Conservation (phyloP, 2,329 filamentous ascomycete species). For the Penicillium palitans region DNA sequence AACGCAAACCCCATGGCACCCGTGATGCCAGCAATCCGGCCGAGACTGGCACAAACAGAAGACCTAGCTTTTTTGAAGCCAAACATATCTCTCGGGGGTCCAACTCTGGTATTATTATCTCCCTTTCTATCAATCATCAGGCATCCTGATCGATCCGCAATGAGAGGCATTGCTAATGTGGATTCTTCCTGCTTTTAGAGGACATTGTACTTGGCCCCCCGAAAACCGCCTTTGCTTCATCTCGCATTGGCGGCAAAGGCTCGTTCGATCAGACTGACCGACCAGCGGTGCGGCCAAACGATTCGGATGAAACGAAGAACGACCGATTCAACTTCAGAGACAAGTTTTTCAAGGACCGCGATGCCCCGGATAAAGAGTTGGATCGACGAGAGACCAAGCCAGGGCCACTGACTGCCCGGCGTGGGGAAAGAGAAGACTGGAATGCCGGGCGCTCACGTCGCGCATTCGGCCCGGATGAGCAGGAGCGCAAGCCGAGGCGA, state of each 20-base stretch:
- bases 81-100: slow-evolving; percentile 51
- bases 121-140: slow-evolving; percentile 7
- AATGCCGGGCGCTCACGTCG: slow-evolving; percentile 41
- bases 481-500: slow-evolving; percentile 42
- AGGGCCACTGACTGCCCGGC: slow-evolving; percentile 35
- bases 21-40: slow-evolving; percentile 39
- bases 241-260: slow-evolving; percentile 53
- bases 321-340: slow-evolving; percentile 64
- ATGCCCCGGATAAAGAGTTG: slow-evolving; percentile 36
- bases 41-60: slow-evolving; percentile 36
- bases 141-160: neutral
- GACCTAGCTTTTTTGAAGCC: slow-evolving; percentile 45
- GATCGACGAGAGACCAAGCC: slow-evolving; percentile 42
- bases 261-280: slow-evolving; percentile 49
- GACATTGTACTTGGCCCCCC: slow-evolving; percentile 85
- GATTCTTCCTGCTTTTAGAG: slow-evolving; percentile 52
- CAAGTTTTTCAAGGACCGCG: slow-evolving; percentile 43
- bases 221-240: slow-evolving; percentile 78
- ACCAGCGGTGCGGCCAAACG: slow-evolving; percentile 49
- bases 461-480: slow-evolving; percentile 44
- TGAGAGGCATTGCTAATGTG: slow-evolving; percentile 19
- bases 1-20: slow-evolving; percentile 39
- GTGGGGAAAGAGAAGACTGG: slow-evolving; percentile 47
- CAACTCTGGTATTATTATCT: slow-evolving; percentile 46
- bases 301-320: slow-evolving; percentile 56